Evolutionary conservation across 2,329 filamentous ascomycete species (phyloP), one percentile per base, ranked within the genome.

Genomic region (Arthroderma sp.): DNA sequence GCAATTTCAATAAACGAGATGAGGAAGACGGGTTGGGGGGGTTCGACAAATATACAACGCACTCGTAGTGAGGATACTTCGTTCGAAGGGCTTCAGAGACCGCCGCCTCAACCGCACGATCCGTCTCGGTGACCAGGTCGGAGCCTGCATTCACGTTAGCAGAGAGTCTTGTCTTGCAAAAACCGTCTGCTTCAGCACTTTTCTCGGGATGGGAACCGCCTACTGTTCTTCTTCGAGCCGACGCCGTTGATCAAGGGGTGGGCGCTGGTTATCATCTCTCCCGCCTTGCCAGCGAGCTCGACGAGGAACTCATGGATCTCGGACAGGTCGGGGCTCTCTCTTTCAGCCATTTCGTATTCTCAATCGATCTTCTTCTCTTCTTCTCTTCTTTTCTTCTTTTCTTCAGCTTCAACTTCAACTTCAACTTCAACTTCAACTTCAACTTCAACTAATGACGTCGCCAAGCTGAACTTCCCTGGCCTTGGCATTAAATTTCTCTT

Each of bases 111-210:
- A 83, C 81, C 4, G 79, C 81, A 61, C 76, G 79, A 67, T 84
- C 81, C 58, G 81, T 83, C 69, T 83, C 79, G 6, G 81, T 84
- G 17, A 84, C 81, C 35, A 84, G 74, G 65, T 84, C 81, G 59
- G 80, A 80, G 56, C 78, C 78, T 80, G 33, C 11, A 21, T 2
- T 13, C 7, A 15, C 13, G 43, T 15, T 21, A 17, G 31, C 38
- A 17, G 15, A 31, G 11, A 19, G 15, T 19, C 31, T 3, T 44
- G 15, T 6, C 25, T 15, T 4, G 31, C 17, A 2, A 15, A 23
- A 23, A 25, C 19, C 5, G 11, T 21, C 13, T 21, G 6, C 21
- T 47, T 21, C 6, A 44, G 1, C 17, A 47, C 11, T 9, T n/a
- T n/a, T n/a, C n/a, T n/a, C n/a, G n/a, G n/a, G n/a, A 11, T 1